These are phyloP conservation scores for Cyclotella cryptica DNA, from an alignment of 108 stramenopile species.

Conservation along the genomic window DNA sequence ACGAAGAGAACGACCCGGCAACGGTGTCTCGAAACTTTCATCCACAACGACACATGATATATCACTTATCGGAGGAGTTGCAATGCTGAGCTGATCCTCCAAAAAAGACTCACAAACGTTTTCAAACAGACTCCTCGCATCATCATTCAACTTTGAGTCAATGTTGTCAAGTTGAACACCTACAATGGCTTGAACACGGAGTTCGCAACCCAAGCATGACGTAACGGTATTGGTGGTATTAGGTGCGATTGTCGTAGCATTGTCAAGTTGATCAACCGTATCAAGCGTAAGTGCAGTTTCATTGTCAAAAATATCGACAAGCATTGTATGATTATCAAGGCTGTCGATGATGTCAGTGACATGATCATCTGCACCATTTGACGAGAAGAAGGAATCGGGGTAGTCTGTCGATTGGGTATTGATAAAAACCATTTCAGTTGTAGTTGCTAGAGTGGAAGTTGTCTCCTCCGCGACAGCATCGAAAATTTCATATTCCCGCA, in stretches of 20 bases:
- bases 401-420: not conserved
- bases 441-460: not conserved
- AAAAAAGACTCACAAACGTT: too few species aligned
- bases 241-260: conserved; percentile 22
- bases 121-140: too few species aligned
- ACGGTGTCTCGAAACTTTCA: conserved; percentile 12
- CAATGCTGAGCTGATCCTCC: conserved; percentile 24
- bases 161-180: too few species aligned
- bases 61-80: conserved; percentile 35
- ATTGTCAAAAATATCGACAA: too few species aligned
- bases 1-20: not conserved
- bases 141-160: too few species aligned
- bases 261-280: not conserved
- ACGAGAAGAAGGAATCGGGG: not conserved
- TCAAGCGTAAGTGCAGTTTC: not conserved
- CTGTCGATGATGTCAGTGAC: not conserved
- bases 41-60: conserved; percentile 21
- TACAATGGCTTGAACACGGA: too few species aligned
- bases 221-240: too few species aligned
- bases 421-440: not conserved
- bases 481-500: not conserved
- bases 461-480: not conserved
- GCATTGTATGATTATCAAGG: too few species aligned
- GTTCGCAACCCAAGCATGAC: too few species aligned
- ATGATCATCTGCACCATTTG: not conserved